Conservation (phyloP, 345 rosid species). For the Arabidopsis arenosa region DNA sequence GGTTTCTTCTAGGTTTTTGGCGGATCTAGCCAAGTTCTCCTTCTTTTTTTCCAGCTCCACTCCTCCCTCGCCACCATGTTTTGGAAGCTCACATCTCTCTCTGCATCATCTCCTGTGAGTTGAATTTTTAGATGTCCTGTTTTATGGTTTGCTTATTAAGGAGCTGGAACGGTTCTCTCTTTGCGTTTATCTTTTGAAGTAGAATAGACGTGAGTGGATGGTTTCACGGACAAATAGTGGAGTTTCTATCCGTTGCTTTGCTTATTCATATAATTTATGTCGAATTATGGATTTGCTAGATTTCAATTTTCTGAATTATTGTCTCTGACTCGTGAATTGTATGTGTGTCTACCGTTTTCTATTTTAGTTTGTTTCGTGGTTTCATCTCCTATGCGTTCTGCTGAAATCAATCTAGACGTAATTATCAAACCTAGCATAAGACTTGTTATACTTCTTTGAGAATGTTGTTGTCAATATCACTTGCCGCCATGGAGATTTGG, state of each 20-base stretch:
- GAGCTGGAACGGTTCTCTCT: background rate
- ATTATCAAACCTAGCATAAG: background rate
- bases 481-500: background rate
- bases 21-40: conserved; percentile 60
- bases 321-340: background rate
- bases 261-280: background rate
- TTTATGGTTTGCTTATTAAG: too few relatives aligned
- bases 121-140: background rate
- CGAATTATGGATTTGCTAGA: conserved; percentile 10
- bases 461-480: conserved; percentile 6
- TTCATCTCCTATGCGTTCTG: background rate
- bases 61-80: conserved; percentile 61
- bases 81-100: conserved; percentile 91
- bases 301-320: background rate
- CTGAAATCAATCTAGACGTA: background rate
- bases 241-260: background rate
- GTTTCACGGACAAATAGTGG: background rate
- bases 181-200: background rate
- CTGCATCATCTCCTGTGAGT: conserved; percentile 95
- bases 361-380: background rate
- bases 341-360: background rate
- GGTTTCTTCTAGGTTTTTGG: conserved; percentile 45
- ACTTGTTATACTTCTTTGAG: background rate
- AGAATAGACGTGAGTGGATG: background rate
- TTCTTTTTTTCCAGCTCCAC: background rate